Evolutionary conservation across 768 basidiomycete genomes (phyloP), one percentile per base, ranked within the genome.

Genomic region (Cyclocybe cylindracea): DNA sequence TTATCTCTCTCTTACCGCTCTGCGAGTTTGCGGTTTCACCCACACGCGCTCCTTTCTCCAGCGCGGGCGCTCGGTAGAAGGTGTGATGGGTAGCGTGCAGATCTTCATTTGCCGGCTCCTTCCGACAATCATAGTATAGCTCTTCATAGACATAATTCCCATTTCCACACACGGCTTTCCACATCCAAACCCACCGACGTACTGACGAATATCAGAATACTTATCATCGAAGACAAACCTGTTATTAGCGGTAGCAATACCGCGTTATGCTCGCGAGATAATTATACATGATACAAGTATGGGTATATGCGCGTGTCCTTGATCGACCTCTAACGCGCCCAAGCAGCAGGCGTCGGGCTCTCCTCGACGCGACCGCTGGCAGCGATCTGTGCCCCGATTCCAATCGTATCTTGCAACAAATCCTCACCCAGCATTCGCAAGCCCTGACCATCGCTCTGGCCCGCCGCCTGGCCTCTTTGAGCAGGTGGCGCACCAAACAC

Each of bases 401-500:
- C 83, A 44, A 82, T 78, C 19, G 85, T 86, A 58, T 87, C 83
- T 51, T 86, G 75, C 48, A 87, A 62, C 48, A 87, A 59, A 49
- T 84, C 80, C 46, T 81, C 78, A 0, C 87, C 86, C n/a, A 80
- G 69, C 78, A 89, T 75, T 61, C 74, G 72, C 55, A 88, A 56
- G 44, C 74, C 65, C 11, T 65, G 66, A 13, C 55, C 67, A 10
- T 63, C 59, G 33, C 57, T 59, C 35, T 66, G 48, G 49, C 60
- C 54, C 32, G 49, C 16, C 48, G 56, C 10, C 55, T 56, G 64
- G 52, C 67, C 63, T 42, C 82, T 70, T 53, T 78, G 78, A 34
- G 74, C 79, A 37, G 83, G 84, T 7, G 78, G 78, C 9, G 83
- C 79, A 11, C 89, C 89, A 67, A 91, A 90, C 48, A 90, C 68